These are phyloP conservation scores for Cladophialophora immunda DNA, from an alignment of 2,329 filamentous ascomycete genomes.

Conservation along the genomic window DNA sequence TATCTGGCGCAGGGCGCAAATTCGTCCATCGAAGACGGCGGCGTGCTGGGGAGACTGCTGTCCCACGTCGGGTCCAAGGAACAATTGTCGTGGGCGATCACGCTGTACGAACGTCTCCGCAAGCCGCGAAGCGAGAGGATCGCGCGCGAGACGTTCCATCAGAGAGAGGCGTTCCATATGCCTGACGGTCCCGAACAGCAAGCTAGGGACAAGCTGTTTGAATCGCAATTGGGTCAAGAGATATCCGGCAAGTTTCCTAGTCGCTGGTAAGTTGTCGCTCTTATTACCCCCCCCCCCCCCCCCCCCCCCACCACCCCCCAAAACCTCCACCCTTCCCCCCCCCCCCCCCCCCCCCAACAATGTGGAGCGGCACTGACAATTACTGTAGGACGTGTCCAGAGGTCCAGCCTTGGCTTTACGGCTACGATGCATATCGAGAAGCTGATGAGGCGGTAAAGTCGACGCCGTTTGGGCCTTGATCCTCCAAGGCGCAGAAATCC, in stretches of 20 bases:
- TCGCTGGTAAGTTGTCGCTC: slow-evolving; percentile 61
- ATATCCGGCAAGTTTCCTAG: slow-evolving; percentile 66
- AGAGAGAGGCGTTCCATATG: slow-evolving; percentile 49
- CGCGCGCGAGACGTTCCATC: slow-evolving; percentile 47
- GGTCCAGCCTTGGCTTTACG: slow-evolving; percentile 71
- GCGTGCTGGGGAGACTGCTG: slow-evolving; percentile 51
- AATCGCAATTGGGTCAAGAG: slow-evolving; percentile 61
- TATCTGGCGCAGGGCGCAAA: slow-evolving; percentile 47
- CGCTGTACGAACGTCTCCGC: slow-evolving; percentile 49
- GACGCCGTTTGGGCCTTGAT: not conserved
- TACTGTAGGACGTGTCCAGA: slow-evolving; percentile 63
- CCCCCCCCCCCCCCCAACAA: too few relatives aligned
- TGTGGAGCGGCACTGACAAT: not conserved
- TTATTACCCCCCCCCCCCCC: too few relatives aligned
- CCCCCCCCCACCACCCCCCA: too few relatives aligned
- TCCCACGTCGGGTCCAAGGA: slow-evolving; percentile 43
- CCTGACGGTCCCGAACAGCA: slow-evolving; percentile 51
- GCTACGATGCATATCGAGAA: slow-evolving; percentile 68
- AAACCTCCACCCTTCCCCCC: too few relatives aligned
- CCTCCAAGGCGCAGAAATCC: too few relatives aligned
- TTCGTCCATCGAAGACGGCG: slow-evolving; percentile 46
- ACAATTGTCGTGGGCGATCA: slow-evolving; percentile 44
- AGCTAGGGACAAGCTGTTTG: slow-evolving; percentile 61
- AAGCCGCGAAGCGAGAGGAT: slow-evolving; percentile 51
- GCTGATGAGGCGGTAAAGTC: slow-evolving; percentile 53